A percentile compares a stretch with the other conserved stretches of the same genome.
Evolutionary conservation across 1,284 basidiomycete genomes (phyloP).

Genomic region (Earliella scabrosa): DNA sequence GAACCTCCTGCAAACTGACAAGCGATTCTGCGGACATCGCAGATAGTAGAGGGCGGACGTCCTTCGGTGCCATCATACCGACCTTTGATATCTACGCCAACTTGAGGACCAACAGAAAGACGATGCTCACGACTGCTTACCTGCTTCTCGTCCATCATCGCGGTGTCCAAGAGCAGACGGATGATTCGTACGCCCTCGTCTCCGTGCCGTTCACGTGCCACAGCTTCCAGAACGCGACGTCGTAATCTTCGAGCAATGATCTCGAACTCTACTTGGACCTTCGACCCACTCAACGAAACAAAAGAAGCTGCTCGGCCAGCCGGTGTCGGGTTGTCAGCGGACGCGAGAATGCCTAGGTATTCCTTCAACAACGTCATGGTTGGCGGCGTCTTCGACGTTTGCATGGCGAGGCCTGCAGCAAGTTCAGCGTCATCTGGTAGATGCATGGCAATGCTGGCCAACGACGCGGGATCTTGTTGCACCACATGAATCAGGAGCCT

Average conservation of each 20-base stretch:
- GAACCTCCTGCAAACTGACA: constrained; percentile 90
- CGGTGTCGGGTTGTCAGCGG: constrained; percentile 80
- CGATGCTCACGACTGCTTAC: constrained; percentile 44
- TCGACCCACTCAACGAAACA: constrained; percentile 69
- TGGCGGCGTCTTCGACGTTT: constrained; percentile 61
- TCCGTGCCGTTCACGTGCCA: constrained; percentile 87
- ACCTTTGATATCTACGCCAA: constrained; percentile 83
- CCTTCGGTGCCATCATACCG: constrained; percentile 90
- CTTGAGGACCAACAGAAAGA: neutral
- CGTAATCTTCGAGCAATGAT: constrained; percentile 75
- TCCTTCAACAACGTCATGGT: constrained; percentile 69
- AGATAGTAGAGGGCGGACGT: constrained; percentile 83
- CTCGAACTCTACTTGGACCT: constrained; percentile 84
- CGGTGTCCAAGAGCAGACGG: constrained; percentile 81
- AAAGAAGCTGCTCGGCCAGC: constrained; percentile 70
- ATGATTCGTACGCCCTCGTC: constrained; percentile 85
- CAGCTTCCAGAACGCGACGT: constrained; percentile 76
- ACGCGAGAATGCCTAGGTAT: constrained; percentile 76
- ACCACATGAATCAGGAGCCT: neutral
- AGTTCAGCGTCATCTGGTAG: constrained; percentile 65
- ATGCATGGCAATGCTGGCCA: constrained; percentile 61
- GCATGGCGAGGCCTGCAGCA: constrained; percentile 55
- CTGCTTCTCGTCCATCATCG: constrained; percentile 97
- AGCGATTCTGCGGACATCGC: constrained; percentile 80
- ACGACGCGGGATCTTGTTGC: constrained; percentile 60